A percentile compares a stretch with the other conserved stretches of the same genome.
These are phyloP conservation scores for Bacterosira constricta DNA, from an alignment of 108 stramenopile genomes.

Conservation along the genomic window DNA sequence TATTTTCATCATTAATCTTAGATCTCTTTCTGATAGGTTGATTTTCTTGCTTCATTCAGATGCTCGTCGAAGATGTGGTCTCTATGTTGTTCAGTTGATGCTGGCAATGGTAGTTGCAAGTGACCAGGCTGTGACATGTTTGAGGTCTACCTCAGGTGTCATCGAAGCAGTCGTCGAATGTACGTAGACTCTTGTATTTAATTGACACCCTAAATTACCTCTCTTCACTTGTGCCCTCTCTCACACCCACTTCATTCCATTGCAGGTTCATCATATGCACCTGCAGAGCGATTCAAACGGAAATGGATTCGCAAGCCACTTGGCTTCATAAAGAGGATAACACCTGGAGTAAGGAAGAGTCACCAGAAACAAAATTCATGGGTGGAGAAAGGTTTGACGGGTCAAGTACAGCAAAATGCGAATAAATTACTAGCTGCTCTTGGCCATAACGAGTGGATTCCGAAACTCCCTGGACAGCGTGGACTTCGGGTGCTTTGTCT, in stretches of 20 bases:
- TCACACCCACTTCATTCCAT: too few species aligned
- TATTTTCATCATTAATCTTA: not conserved
- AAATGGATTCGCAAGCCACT: conserved; percentile 45
- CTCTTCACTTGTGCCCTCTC: too few species aligned
- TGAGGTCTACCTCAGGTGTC: conserved; percentile 71
- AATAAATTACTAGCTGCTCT: conserved; percentile 85
- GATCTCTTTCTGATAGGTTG: not conserved
- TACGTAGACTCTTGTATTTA: too few species aligned
- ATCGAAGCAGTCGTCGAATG: conserved; percentile 64
- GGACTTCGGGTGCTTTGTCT: conserved; percentile 49
- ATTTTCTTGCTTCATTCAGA: conserved; percentile 18
- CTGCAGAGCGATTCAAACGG: conserved; percentile 31
- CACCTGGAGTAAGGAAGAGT: conserved; percentile 12
- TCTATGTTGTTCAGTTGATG: conserved; percentile 78
- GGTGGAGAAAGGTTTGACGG: conserved; percentile 36
- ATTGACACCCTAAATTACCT: too few species aligned
- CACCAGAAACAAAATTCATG: conserved; percentile 9
- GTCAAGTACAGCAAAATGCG: conserved; percentile 68
- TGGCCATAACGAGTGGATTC: conserved; percentile 83
- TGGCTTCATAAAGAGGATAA: conserved; percentile 20
- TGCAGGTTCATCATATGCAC: conserved; percentile 47
- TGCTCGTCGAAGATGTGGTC: conserved; percentile 62
- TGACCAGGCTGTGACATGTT: conserved; percentile 69
- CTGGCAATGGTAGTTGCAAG: conserved; percentile 78
- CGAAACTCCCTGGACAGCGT: conserved; percentile 74